These are phyloP conservation scores for Peniophora sp. DNA, from an alignment of 1,284 basidiomycete species.

Conservation along the genomic window DNA sequence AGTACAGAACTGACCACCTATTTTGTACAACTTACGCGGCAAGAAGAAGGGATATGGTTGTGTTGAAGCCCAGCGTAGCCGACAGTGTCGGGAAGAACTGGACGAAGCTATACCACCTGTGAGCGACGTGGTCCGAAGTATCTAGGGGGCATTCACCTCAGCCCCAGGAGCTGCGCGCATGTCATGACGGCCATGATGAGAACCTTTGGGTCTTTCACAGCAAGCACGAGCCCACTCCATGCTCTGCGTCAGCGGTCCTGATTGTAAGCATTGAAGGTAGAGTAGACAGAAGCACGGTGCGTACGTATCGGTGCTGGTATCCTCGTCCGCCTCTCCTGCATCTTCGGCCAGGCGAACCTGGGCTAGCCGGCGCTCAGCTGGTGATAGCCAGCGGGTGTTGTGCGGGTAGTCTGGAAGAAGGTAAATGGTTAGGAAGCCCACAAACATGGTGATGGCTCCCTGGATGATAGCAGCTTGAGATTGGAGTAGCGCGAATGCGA, in stretches of 20 bases:
- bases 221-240: conserved; percentile 45
- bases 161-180: conserved; percentile 45
- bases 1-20: conserved; percentile 2
- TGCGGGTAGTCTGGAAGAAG: conserved; percentile 29
- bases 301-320: conserved; percentile 45
- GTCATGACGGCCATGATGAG: conserved; percentile 49
- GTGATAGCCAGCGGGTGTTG: conserved; percentile 60
- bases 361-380: conserved; percentile 54
- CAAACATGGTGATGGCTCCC: conserved; percentile 48
- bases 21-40: conserved; percentile 42
- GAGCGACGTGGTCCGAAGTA: too few species aligned
- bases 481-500: too few species aligned
- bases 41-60: conserved; percentile 52
- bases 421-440: conserved; percentile 44
- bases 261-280: conserved; percentile 1
- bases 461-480: conserved; percentile 13
- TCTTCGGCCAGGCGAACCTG: conserved; percentile 70
- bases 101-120: conserved; percentile 32
- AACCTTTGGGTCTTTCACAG: conserved; percentile 57
- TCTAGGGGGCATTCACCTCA: conserved; percentile 35
- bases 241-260: conserved; percentile 26
- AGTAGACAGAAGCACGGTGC: conserved; percentile 15
- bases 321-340: conserved; percentile 63
- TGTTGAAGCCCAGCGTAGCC: conserved; percentile 55
- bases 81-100: conserved; percentile 71